Evolutionary conservation across 495 filamentous ascomycete species (phyloP).

Genomic region (Annulohypoxylon maeteangense): DNA sequence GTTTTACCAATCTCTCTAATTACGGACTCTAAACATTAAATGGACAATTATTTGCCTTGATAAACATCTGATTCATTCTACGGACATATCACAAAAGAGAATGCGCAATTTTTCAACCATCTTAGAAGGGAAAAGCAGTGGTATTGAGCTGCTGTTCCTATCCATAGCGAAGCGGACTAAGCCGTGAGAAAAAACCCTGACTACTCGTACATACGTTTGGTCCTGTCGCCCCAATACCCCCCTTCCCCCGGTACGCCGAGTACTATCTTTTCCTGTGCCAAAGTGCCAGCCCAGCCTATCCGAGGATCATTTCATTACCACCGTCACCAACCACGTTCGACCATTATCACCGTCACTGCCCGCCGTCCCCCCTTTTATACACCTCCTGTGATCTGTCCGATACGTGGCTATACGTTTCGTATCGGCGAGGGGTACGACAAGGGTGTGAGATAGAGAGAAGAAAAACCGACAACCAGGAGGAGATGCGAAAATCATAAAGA

Average conservation of each 20-base stretch:
- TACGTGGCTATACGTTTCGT: background rate
- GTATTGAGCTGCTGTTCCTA: background rate
- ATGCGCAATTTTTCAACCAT: background rate
- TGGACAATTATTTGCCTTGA: background rate
- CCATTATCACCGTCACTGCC: background rate
- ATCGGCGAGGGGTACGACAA: background rate
- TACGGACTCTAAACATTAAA: background rate
- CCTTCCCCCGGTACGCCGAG: slow-evolving; percentile 1
- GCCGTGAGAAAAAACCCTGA: background rate
- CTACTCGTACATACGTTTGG: slow-evolving; percentile 1
- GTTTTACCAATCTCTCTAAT: background rate
- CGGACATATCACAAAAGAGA: background rate
- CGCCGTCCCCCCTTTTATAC: background rate
- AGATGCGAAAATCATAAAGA: background rate
- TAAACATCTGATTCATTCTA: background rate
- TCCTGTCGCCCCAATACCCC: background rate
- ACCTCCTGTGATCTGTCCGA: background rate
- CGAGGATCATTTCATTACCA: background rate
- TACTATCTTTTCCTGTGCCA: background rate
- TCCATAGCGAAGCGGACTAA: background rate
- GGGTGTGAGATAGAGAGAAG: background rate
- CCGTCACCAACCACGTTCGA: background rate
- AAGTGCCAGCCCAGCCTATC: background rate
- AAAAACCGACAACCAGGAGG: background rate
- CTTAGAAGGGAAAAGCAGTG: background rate